Evolutionary conservation across 495 filamentous ascomycete genomes (phyloP).

Genomic region (Lasiosphaeria hispida): DNA sequence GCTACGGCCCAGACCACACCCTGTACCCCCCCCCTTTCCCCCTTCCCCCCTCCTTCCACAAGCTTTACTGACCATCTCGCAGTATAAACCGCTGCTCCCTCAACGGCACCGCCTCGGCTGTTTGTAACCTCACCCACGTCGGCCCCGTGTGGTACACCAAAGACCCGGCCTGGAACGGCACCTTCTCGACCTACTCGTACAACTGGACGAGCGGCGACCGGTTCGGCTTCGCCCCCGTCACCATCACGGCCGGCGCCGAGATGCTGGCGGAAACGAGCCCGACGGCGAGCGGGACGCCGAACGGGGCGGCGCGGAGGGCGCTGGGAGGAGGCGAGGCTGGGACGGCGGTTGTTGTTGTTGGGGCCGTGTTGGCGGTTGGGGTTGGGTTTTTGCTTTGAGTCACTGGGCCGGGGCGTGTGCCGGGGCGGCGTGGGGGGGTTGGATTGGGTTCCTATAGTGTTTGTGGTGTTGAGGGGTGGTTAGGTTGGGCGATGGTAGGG

Average conservation of each 20-base stretch:
- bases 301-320: background rate
- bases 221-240: slow-evolving; percentile 28
- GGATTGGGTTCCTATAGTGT: too few relatives aligned
- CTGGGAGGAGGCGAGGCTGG: background rate
- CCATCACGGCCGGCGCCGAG: slow-evolving; percentile 26
- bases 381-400: background rate
- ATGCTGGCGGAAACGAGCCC: slow-evolving; percentile 9
- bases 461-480: too few relatives aligned
- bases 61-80: background rate
- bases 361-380: background rate
- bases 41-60: background rate
- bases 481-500: too few relatives aligned
- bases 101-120: slow-evolving; percentile 23
- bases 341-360: background rate
- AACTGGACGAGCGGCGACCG: slow-evolving; percentile 30
- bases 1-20: slow-evolving; percentile 13
- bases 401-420: too few relatives aligned
- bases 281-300: slow-evolving; percentile 13
- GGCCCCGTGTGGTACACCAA: slow-evolving; percentile 26
- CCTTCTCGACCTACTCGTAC: slow-evolving; percentile 27
- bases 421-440: too few relatives aligned
- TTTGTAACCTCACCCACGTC: slow-evolving; percentile 27
- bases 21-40: slow-evolving; percentile 8
- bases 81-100: slow-evolving; percentile 23
- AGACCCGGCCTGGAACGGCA: slow-evolving; percentile 23